Base-by-base conservation (phyloP, 352 stramenopile species). In the Globisporangium rhizosaccharum region DNA sequence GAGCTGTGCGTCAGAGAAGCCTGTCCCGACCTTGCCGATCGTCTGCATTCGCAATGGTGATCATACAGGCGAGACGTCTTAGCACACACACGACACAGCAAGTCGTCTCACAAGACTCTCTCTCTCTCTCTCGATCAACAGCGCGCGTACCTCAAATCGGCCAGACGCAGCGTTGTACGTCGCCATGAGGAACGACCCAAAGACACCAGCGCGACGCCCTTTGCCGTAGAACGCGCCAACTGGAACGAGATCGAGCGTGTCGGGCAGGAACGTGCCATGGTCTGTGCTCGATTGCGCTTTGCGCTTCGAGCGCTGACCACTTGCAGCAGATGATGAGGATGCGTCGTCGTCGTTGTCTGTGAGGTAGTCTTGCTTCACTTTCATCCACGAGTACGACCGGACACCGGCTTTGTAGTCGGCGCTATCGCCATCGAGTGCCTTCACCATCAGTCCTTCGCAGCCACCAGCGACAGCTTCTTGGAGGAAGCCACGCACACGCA, bases 161-260 rank as follows among this genome's bases (percentile, higher is more conserved):
- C 97, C 94, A 8, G 78, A 88, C 3, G 88, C 80, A 9, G 87
- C 68, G 65, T 99, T 95, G 71, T 98, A 99, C 49, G 90, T 97
- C 20, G 97, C 98, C 62, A 99, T 81, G 2, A 99, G 75, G 68
- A 99, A 99, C 17, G 97, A 98, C 1, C 98, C 98, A 75, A 98
- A 99, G 18, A 93, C 84, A 11, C 97, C 96, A 8, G 91, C 94
- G 33, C 96, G 85, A 53, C 98, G 98, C 0, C 96, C 89, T 69
- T 92, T 90, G 39, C 98, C 98, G 60, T 98, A 87, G 71, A 98
- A 99, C 5, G 95, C 98, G 2, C 95, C 98, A 53, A 99, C 90
- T 0, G 96, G 96, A n/a, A 99, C 97, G 36, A 99, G 78, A 75
- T 99, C 98, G 25, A 99, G 81, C 18, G 96, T 90, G 56, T 94